Base-by-base conservation (phyloP, 495 filamentous ascomycete genomes). In the Halenospora varia region DNA sequence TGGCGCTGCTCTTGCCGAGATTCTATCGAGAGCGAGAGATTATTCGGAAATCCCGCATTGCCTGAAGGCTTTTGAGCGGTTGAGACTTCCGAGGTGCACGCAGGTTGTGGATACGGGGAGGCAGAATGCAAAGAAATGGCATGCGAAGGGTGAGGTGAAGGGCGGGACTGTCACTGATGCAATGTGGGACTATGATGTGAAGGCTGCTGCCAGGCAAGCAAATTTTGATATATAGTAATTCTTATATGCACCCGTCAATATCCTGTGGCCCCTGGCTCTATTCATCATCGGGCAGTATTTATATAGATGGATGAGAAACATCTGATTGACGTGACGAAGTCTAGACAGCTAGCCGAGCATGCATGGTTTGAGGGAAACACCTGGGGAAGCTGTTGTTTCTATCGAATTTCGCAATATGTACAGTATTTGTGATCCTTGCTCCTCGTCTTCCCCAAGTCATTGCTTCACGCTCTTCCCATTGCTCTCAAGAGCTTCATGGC, bases 1-100 rank as follows among this genome's bases (percentile, higher is more conserved):
- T 45, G 68, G 64, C 13, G 66, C 62, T 15, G 64, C 64, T 3
- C 53, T 71, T 35, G 70, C 60, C 0, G 59, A 51, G 66, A 19
- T 48, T 65, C 13, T 63, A 15, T 23, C 26, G 0, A 11, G 42
- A 1, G 48, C 64, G 8, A 40, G 46, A 10, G 19, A 42, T n/a
- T 8, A 25, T 2, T 25, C 48, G 8, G 46, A 55, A 25, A 46
- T 63, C 13, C 26, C 48, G 17, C 4, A 2, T 10, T 60, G 54
- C 29, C 45, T 70, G 41, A 55, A 55, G 22, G 51, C 65, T 9
- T 68, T 66, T 51, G 58, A 70, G 48, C 29, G 58, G 8, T 23
- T 54, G 22, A 54, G 51, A 25, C 51, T 44, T 3, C 51, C 51
- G 4, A 54, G 51, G 19, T 54, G 26, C 22, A 45, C 51, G 20